These are phyloP conservation scores for Chrysoporthe deuterocubensis DNA, from an alignment of 2,329 filamentous ascomycete genomes.

Conservation along the genomic window DNA sequence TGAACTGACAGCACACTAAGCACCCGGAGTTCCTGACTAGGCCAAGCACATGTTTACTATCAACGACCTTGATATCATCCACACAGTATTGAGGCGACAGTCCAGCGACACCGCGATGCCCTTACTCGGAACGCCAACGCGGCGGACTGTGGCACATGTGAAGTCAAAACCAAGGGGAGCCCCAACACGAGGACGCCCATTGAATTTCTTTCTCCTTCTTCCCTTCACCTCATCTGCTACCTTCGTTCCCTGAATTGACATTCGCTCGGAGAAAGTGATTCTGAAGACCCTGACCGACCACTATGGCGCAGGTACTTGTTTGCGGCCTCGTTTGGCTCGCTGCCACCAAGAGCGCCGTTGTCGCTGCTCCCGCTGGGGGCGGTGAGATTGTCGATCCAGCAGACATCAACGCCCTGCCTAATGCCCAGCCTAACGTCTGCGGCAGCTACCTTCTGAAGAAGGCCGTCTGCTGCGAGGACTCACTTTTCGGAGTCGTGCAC, in stretches of 20 bases:
- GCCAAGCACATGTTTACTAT: not conserved
- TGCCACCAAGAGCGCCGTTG: not conserved
- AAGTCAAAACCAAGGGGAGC: not conserved
- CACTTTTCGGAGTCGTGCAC: constrained; percentile 1
- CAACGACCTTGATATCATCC: not conserved
- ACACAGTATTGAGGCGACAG: not conserved
- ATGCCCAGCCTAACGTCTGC: not conserved
- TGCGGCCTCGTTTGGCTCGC: not conserved
- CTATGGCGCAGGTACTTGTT: not conserved
- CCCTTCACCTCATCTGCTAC: not conserved
- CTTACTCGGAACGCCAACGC: too few relatives aligned
- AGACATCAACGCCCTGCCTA: not conserved
- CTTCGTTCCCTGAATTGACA: not conserved
- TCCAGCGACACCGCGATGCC: not conserved
- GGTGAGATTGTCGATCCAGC: not conserved
- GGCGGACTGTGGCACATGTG: too few relatives aligned
- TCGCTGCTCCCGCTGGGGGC: not conserved
- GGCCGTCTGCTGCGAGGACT: constrained; percentile 5
- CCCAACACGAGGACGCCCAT: not conserved
- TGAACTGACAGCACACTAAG: not conserved
- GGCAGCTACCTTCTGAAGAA: not conserved
- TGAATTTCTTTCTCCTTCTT: not conserved
- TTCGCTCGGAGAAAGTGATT: not conserved
- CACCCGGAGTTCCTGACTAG: not conserved
- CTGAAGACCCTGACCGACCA: not conserved